Conservation (phyloP, 1,139 yeast species). For the Hyphopichia buzzinii region DNA sequence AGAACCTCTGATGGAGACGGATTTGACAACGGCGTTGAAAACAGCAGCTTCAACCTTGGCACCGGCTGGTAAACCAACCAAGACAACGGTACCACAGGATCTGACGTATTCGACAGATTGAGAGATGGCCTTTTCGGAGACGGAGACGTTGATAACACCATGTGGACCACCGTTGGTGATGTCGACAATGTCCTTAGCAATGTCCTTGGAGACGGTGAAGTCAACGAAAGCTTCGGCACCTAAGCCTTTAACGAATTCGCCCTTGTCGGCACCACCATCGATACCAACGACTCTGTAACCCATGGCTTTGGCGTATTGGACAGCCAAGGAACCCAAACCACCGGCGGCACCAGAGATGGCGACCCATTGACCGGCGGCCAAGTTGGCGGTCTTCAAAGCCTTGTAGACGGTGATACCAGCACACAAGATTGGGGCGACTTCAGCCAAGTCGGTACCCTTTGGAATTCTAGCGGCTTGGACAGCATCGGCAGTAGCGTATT, state of each 20-base stretch:
- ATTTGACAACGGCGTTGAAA: conserved; percentile 63
- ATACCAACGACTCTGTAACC: conserved; percentile 75
- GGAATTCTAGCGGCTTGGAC: conserved; percentile 39
- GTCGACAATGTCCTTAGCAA: conserved; percentile 25
- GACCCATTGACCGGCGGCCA: conserved; percentile 74
- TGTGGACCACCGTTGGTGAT: conserved; percentile 53
- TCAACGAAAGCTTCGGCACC: conserved; percentile 76
- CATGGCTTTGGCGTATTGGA: conserved; percentile 82
- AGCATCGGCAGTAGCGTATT: conserved; percentile 68
- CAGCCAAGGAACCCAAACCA: conserved; percentile 78
- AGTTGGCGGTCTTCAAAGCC: conserved; percentile 69
- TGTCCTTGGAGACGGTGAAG: conserved; percentile 44
- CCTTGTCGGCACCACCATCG: conserved; percentile 72
- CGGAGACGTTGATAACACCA: conserved; percentile 78
- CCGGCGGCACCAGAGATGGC: conserved; percentile 84
- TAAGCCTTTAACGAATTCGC: conserved; percentile 47
- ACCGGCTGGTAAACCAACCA: conserved; percentile 78
- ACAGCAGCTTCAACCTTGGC: conserved; percentile 63
- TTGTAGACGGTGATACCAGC: conserved; percentile 86
- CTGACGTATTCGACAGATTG: conserved; percentile 70
- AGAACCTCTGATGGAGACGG: conserved; percentile 67
- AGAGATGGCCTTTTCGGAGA: conserved; percentile 68
- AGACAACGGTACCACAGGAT: conserved; percentile 72
- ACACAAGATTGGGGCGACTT: conserved; percentile 49
- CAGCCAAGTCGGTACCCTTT: conserved; percentile 31